Base-by-base conservation (phyloP, 805 yeast genomes). In the Wickerhamia fluorescens region DNA sequence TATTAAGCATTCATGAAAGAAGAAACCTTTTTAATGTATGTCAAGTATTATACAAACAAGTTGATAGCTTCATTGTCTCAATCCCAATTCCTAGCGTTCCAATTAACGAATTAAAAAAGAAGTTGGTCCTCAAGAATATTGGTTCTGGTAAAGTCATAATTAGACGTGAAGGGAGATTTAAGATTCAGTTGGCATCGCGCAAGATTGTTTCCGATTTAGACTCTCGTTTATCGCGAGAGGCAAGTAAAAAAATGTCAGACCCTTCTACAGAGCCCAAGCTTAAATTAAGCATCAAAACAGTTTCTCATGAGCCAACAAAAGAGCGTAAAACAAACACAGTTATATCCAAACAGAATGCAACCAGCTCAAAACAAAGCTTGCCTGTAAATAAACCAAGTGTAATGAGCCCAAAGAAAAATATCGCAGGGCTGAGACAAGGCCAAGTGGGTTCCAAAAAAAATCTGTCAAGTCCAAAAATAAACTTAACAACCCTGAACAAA, bases 81-180 rank as follows among this genome's bases (percentile, higher is more conserved):
- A 56, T 87, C 14, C 69, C 75, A 5, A 56, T 76, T 9, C 96
- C 96, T 3, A 68, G 76, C 40, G 75, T 75, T 29, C 58, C 63
- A 16, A 36, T 56, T 15, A 50, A 46, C 18, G 69, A 64, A 30
- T 41, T 64, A 27, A 57, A 52, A 33, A 78, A 73, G 47, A 74
- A 73, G 39, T 59, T 92, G 14, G 73, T 71, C 6, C 84, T 86
- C 1, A 69, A 66, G 38, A 42, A 71, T 29, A 38, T 65, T 4
- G 80, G 73, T 0, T 58, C 59, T 15, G 78, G 78, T 3, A 61
- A 61, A 22, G 58, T 85, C n/a, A 60, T 70, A 5, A 56, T 86
- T 12, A 78, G 68, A 38, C 59, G 85, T 35, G 79, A 76, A 42
- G 76, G 77, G 2, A 47, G 75, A 32, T 64, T 73, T 37, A 71